These are phyloP conservation scores for Aspergillus candidus DNA, from an alignment of 2,329 filamentous ascomycete species.

Conservation along the genomic window DNA sequence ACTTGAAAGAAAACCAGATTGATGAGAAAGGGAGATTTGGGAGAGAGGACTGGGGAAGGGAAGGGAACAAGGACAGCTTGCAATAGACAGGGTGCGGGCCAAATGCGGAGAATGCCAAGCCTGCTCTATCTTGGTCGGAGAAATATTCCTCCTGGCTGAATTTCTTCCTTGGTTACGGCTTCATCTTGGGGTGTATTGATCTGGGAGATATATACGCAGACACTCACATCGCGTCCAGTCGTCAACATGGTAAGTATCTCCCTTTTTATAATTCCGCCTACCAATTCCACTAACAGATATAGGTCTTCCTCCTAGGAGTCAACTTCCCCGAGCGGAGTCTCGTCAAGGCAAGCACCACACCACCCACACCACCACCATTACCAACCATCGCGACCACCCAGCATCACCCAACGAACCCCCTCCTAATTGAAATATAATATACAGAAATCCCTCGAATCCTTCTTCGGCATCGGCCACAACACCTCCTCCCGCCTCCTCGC, in stretches of 20 bases:
- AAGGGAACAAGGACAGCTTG: constrained; percentile 31
- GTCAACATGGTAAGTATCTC: constrained; percentile 27
- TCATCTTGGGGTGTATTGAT: too few species aligned
- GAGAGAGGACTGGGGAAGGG: constrained; percentile 1
- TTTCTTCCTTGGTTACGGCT: constrained; percentile 21
- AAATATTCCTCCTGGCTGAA: constrained; percentile 29
- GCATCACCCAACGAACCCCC: constrained; percentile 1
- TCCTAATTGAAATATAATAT: background rate
- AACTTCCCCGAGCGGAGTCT: constrained; percentile 79
- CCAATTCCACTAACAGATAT: constrained; percentile 9
- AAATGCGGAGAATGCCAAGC: constrained; percentile 19
- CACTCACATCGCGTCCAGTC: background rate
- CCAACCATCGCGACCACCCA: background rate
- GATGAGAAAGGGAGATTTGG: background rate
- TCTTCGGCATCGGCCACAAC: constrained; percentile 76
- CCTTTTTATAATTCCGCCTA: background rate
- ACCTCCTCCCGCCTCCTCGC: constrained; percentile 72
- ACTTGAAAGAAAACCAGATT: constrained; percentile 10
- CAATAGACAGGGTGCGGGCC: constrained; percentile 13
- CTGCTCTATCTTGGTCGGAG: constrained; percentile 15
- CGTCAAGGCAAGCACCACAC: constrained; percentile 61
- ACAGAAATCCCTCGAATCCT: constrained; percentile 61
- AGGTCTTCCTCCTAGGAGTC: constrained; percentile 81
- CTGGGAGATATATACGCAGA: background rate
- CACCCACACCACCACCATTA: constrained; percentile 1